Conservation (phyloP, 495 filamentous ascomycete species). For the Penicillium antarcticum region DNA sequence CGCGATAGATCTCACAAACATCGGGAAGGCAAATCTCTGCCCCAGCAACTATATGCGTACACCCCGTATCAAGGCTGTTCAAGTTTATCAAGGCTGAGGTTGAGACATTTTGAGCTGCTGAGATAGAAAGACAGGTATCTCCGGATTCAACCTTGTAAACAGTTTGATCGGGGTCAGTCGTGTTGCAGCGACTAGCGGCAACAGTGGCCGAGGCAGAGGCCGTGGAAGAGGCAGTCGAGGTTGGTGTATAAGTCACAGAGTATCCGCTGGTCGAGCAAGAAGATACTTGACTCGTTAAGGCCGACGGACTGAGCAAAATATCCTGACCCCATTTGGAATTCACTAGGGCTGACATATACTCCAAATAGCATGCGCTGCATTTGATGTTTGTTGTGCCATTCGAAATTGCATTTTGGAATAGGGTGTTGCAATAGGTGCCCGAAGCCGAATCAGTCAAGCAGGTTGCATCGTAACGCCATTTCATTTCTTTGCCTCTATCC, state of each 20-base stretch:
- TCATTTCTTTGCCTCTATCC: neutral
- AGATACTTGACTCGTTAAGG: neutral
- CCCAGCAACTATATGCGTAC: neutral
- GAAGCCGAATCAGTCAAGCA: slow-evolving; percentile 1
- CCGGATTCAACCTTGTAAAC: neutral
- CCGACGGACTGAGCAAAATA: neutral
- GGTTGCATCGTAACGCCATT: slow-evolving; percentile 1
- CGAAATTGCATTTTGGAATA: neutral
- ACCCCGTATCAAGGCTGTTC: slow-evolving; percentile 1
- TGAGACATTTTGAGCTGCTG: slow-evolving; percentile 1
- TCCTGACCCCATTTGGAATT: slow-evolving; percentile 4
- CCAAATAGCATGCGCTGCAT: slow-evolving; percentile 3
- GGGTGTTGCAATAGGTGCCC: slow-evolving; percentile 1
- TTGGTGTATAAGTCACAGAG: slow-evolving; percentile 1
- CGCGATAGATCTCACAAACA: neutral
- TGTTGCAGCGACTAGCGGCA: neutral
- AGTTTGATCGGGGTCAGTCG: neutral
- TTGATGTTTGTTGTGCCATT: neutral
- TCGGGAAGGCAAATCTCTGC: neutral
- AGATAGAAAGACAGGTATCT: slow-evolving; percentile 5
- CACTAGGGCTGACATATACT: neutral
- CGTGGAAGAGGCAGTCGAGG: neutral
- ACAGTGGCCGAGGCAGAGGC: neutral
- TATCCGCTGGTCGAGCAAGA: neutral
- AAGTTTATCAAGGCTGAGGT: slow-evolving; percentile 2